A percentile compares a stretch with the other conserved stretches of the same genome.
phyloP scores from a whole-genome alignment of 2,329 filamentous ascomycete species.

The Corniculantispora saksenae region DNA sequence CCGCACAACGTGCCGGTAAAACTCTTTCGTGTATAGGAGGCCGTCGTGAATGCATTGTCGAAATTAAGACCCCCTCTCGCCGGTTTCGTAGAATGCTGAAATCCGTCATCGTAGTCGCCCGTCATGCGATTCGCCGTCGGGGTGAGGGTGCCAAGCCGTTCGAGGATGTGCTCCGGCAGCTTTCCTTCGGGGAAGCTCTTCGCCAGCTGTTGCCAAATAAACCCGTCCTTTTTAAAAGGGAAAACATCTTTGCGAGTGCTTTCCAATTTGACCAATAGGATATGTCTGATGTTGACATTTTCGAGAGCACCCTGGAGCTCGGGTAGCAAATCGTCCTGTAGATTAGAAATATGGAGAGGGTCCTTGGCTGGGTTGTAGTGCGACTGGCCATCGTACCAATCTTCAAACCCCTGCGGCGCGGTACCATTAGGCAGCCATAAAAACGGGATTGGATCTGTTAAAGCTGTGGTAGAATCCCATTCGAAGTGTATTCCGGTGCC shows the following conservation, averaged over 20 bases:
- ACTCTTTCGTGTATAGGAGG: constrained; percentile 47
- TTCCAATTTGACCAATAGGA: constrained; percentile 44
- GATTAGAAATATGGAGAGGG: constrained; percentile 42
- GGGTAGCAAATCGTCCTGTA: constrained; percentile 34
- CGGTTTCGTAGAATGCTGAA: constrained; percentile 18
- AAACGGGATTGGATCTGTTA: constrained; percentile 24
- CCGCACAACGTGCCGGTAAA: constrained; percentile 43
- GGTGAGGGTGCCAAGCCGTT: constrained; percentile 31
- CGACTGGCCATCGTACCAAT: constrained; percentile 28
- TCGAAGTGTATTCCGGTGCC: constrained; percentile 29
- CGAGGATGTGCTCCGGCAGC: constrained; percentile 34
- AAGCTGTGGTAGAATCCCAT: constrained; percentile 32
- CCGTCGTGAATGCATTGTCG: constrained; percentile 42
- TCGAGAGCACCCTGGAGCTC: constrained; percentile 28
- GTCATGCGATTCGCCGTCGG: constrained; percentile 36
- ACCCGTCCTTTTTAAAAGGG: constrained; percentile 42
- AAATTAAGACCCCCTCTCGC: constrained; percentile 42
- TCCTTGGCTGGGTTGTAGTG: constrained; percentile 40
- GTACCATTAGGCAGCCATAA: constrained; percentile 30
- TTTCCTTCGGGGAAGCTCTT: constrained; percentile 33
- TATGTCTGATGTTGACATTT: constrained; percentile 41
- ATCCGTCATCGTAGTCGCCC: constrained; percentile 37
- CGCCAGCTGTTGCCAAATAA: constrained; percentile 38
- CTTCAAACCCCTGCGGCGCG: constrained; percentile 24
- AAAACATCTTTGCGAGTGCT: constrained; percentile 48